Conservation (phyloP, 148 eudicot species). For the Amaranthus cruentus region DNA sequence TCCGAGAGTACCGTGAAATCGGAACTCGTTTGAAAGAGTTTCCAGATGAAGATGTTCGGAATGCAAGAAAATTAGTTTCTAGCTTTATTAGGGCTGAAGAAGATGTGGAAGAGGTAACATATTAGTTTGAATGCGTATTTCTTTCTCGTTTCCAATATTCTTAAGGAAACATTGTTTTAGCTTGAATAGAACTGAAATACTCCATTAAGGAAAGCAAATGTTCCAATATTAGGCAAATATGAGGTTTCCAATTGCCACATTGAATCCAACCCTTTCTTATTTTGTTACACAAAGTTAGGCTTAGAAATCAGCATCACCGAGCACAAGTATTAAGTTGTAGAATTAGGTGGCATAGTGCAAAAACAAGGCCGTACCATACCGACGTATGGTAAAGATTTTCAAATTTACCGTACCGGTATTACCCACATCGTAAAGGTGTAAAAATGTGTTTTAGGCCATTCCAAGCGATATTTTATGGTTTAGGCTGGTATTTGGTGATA, state of each 20-base stretch:
- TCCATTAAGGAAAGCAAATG: background rate
- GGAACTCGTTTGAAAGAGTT: constrained; percentile 59
- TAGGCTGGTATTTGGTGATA: no score
- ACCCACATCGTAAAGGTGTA: no score
- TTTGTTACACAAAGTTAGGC: background rate
- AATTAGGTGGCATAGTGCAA: no score
- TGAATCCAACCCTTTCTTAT: background rate
- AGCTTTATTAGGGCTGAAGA: constrained; percentile 88
- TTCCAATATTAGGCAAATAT: background rate
- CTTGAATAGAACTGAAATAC: background rate
- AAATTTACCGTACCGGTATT: no score
- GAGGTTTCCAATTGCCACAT: background rate
- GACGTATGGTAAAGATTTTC: no score
- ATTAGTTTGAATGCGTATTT: background rate
- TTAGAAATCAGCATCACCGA: background rate
- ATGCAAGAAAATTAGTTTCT: constrained; percentile 71
- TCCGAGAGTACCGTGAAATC: constrained; percentile 81
- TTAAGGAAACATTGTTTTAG: constrained; percentile 1
- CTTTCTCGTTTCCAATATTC: background rate
- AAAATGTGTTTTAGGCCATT: no score
- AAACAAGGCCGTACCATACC: no score
- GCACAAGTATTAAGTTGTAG: no score
- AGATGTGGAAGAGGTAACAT: constrained; percentile 90
- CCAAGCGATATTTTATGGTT: no score
- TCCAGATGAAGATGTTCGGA: constrained; percentile 75